Evolutionary conservation across 805 yeast species (phyloP).

Genomic region (Sugiyamaella floridensis): DNA sequence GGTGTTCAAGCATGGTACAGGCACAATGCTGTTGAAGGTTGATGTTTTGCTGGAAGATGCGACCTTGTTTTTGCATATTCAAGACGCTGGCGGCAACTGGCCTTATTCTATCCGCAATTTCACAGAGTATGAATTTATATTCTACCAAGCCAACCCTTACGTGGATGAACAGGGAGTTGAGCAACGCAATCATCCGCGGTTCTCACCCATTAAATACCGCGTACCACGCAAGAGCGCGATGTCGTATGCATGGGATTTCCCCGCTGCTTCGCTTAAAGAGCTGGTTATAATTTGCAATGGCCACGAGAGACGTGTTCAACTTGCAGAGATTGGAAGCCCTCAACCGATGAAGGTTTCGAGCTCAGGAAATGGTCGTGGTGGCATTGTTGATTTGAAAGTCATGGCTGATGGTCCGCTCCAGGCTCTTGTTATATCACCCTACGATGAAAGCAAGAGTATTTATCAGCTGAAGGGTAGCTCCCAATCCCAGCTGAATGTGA

Average conservation of each 20-base stretch:
- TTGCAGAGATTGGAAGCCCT: conserved; percentile 89
- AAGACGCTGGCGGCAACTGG: conserved; percentile 74
- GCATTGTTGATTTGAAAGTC: conserved; percentile 78
- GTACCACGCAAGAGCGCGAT: conserved; percentile 87
- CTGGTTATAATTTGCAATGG: conserved; percentile 65
- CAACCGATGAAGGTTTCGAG: conserved; percentile 73
- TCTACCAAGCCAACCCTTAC: conserved; percentile 79
- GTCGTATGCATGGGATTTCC: conserved; percentile 98
- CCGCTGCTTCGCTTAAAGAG: conserved; percentile 82
- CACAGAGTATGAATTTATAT: conserved; percentile 75
- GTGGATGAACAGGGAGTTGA: conserved; percentile 59
- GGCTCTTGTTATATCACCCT: conserved; percentile 74
- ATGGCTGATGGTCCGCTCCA: conserved; percentile 96
- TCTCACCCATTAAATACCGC: conserved; percentile 71
- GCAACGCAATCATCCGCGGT: conserved; percentile 44
- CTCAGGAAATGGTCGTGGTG: conserved; percentile 31
- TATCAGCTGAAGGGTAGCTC: conserved; percentile 45
- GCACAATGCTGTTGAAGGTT: conserved; percentile 55
- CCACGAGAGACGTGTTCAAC: conserved; percentile 67
- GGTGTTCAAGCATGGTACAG: conserved; percentile 53
- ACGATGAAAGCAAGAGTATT: conserved; percentile 69
- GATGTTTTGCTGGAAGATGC: conserved; percentile 76
- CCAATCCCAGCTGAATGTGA: conserved; percentile 15
- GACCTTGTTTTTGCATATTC: conserved; percentile 67
- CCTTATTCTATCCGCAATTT: conserved; percentile 89